Base-by-base conservation (phyloP, 1,139 yeast genomes). In the Yamadazyma mexicana region DNA sequence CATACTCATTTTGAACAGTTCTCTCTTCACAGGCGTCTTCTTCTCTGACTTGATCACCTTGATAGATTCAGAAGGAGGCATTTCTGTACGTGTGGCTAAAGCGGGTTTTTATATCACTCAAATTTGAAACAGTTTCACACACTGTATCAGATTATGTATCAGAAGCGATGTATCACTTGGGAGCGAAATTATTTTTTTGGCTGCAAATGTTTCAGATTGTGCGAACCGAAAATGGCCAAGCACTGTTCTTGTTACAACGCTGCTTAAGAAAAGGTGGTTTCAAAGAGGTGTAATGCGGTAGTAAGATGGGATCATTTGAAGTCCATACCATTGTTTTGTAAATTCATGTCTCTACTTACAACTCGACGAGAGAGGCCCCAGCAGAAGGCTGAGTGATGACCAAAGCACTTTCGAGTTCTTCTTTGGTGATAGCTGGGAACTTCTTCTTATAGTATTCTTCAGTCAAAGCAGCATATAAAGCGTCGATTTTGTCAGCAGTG, bases 331-430 rank as follows among this genome's bases (percentile, higher is more conserved):
- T 20, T 6, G 8, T 20, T 20, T 6, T 6, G 23, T 20, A 20
- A 20, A 20, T 20, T 6, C 23, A 20, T 20, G 23, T 6, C 9
- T 24, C 12, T 24, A 24, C 16, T n/a, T 26, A 27, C 28, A 41
- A 33, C 31, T 42, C 40, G 10, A 64, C 56, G 14, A 77, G 48
- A 43, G 83, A 75, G 33, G 81, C 74, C 8, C 87, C 87, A 38
- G 70, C 61, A 7, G 81, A 81, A 3, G 87, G 86, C 49, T 72
- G 70, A 33, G 83, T 73, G 23, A 74, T 74, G 27, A 81, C 72
- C 29, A 81, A 65, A 4, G 86, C 86, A 8, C 73, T 76, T 3
- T 60, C 61, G 33, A 80, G 62, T 45, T 73, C 72, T 4, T 51
- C 66, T 7, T 65, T 57, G 3, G 76, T 61, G 35, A 80, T 66